Evolutionary conservation across 2,329 filamentous ascomycete species (phyloP), one percentile per base, ranked within the genome.

Genomic region (Neonectria punicea): DNA sequence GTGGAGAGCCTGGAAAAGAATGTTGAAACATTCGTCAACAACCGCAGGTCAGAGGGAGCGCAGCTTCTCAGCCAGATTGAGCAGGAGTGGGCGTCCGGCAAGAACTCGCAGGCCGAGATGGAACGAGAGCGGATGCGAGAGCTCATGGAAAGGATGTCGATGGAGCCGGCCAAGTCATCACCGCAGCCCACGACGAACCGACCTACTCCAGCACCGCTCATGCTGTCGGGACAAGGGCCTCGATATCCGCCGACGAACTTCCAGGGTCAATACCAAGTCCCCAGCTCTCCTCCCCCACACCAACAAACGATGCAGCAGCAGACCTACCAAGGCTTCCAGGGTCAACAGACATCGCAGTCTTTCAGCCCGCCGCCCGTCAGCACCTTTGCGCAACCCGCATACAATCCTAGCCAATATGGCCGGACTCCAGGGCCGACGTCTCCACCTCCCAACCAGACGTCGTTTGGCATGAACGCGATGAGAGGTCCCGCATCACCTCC

Each of bases 11-110:
- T 98, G 44, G 90, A 94, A 73, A 96, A 97, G 86, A 99, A 99
- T 73, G 96, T 99, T 1, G 95, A 98, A 70, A 92, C 92, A 0
- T 99, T 99, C 80, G 94, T 99, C 70, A 97, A 94, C 82, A 99
- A 99, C 78, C 89, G 96, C 56, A 86, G 94, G 65, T 91, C 93
- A 1, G 96, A 99, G 82, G 96, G 96, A 4, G 93, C 93, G 0
- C 93, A 97, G 77, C 86, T 99, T 5, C 87, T 99, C 39, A 90
- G 89, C 71, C 92, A 94, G 72, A 99, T 99, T 68, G 94, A 97
- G 78, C 90, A 92, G 70, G 89, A 92, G 55, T 91, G 91, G 73
- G 86, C 88, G 5, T 88, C 86, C 55, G 90, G 78, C 75, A 86
- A 87, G 77, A 78, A 70, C 49, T 80, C 82, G 4, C 85, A 87